Conservation (phyloP, 768 basidiomycete genomes). For the Suillus bovinus region DNA sequence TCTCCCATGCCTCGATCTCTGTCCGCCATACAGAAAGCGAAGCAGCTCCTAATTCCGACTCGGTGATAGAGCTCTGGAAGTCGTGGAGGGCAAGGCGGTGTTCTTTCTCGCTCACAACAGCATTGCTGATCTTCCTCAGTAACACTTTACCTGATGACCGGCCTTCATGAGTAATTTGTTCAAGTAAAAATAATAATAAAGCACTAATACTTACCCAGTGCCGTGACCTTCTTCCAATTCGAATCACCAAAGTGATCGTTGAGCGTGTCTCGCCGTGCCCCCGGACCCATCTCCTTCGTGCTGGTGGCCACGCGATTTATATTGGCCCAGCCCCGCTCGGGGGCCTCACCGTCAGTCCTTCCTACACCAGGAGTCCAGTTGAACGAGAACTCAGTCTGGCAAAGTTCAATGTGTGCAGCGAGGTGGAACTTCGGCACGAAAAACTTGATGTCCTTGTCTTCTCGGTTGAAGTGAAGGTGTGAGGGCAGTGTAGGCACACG, state of each 20-base stretch:
- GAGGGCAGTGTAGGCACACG: background rate
- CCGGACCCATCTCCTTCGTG: constrained; percentile 36
- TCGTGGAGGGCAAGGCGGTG: background rate
- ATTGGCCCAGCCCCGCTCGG: constrained; percentile 37
- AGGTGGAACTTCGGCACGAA: constrained; percentile 39
- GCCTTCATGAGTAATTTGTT: background rate
- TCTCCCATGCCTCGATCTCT: constrained; percentile 13
- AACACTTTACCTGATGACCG: background rate
- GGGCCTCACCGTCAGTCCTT: constrained; percentile 35
- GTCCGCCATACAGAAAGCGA: constrained; percentile 5
- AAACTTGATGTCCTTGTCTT: constrained; percentile 4
- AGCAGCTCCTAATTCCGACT: background rate
- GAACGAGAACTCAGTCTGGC: constrained; percentile 30
- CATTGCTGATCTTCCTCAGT: constrained; percentile 1
- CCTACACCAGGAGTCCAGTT: constrained; percentile 29
- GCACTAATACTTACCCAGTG: too few relatives aligned
- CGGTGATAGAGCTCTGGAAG: background rate
- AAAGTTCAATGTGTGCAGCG: constrained; percentile 29
- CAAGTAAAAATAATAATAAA: too few relatives aligned
- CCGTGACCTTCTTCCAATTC: too few relatives aligned
- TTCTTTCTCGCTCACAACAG: background rate
- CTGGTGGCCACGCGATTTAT: constrained; percentile 31
- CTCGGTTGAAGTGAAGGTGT: constrained; percentile 1
- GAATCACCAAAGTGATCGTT: too few relatives aligned
- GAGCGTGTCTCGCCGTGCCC: too few relatives aligned